Conservation (phyloP, 2,329 filamentous ascomycete genomes). For the Hyphodiscus sp. region DNA sequence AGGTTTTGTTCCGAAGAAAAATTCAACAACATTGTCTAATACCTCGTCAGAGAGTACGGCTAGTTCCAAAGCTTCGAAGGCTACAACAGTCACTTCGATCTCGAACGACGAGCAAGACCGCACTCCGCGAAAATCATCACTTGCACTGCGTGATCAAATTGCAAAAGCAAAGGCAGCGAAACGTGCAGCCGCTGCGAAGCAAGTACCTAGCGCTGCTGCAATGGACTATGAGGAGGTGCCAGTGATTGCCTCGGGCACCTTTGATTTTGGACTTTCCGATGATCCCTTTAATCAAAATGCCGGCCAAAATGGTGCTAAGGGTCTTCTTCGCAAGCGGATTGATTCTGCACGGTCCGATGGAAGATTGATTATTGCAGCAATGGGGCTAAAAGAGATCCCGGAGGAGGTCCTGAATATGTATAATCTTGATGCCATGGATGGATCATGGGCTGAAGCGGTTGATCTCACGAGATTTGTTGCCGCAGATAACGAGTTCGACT, state of each 20-base stretch:
- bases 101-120: constrained; percentile 32
- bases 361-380: constrained; percentile 78
- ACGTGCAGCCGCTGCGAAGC: constrained; percentile 42
- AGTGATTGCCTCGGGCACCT: constrained; percentile 43
- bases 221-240: constrained; percentile 29
- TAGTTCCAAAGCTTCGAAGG: constrained; percentile 15
- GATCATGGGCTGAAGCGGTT: constrained; percentile 85
- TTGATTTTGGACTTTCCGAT: constrained; percentile 51
- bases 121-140: constrained; percentile 62
- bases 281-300: constrained; percentile 67
- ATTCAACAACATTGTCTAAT: constrained; percentile 23
- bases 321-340: constrained; percentile 67
- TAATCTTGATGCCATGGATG: constrained; percentile 61
- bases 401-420: constrained; percentile 87
- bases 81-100: constrained; percentile 14
- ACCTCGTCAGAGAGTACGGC: constrained; percentile 23
- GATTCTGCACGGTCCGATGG: constrained; percentile 69
- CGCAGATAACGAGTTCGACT: constrained; percentile 81
- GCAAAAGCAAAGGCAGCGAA: constrained; percentile 85
- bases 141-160: constrained; percentile 80
- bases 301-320: constrained; percentile 52
- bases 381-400: constrained; percentile 75
- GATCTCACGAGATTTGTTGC: constrained; percentile 79
- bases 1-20: constrained; percentile 20
- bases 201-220: constrained; percentile 24